Evolutionary conservation across 2,329 filamentous ascomycete genomes (phyloP), one percentile per base, ranked within the genome.

Genomic region (Tricladium varicosporioides): DNA sequence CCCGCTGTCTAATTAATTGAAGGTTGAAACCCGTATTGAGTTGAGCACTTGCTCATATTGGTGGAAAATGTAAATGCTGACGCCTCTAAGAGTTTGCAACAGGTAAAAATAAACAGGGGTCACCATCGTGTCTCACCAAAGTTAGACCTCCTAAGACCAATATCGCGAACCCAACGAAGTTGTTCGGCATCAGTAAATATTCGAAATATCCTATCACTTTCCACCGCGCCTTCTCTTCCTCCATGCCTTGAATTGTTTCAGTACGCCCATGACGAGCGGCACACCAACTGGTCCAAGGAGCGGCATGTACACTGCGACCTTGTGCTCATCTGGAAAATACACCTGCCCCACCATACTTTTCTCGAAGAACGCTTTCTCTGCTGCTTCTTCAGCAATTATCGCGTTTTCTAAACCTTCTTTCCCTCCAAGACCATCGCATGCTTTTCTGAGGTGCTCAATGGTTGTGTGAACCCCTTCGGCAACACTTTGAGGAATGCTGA

Each of bases 301-400:
- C 1, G 94, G 94, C 66, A 99, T 75, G 71, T 99, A 99, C 0
- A 99, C 94, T 0, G 94, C 94, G 19, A 99, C 84, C 74, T 97
- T 99, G 73, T 99, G 94, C 75, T 99, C 94, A 69, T 99, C 94
- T 0, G 94, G 94, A 72, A 99, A 99, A 73, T 97, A 99, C 1
- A 97, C 87, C 75, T 97, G 94, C 0, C 92, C 94, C 11, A 99
- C 94, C 94, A 99, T 99, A 69, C 90, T 96, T 75, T 96, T 96
- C 74, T 99, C 94, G 65, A 99, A 99, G 74, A 99, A 99, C 0
- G 93, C 93, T 59, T 88, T 86, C 72, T 99, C 94, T 0, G 92
- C 93, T 70, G 95, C 91, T 2, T 84, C 82, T 73, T 97, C 92
- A 5, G 94, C 94, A 48, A 91, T 84, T 9, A 90, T 84, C 0